A percentile compares a stretch with the other conserved stretches of the same genome.
phyloP scores from a whole-genome alignment of 2,329 filamentous ascomycete genomes.

The Trichoderma lentiforme region DNA sequence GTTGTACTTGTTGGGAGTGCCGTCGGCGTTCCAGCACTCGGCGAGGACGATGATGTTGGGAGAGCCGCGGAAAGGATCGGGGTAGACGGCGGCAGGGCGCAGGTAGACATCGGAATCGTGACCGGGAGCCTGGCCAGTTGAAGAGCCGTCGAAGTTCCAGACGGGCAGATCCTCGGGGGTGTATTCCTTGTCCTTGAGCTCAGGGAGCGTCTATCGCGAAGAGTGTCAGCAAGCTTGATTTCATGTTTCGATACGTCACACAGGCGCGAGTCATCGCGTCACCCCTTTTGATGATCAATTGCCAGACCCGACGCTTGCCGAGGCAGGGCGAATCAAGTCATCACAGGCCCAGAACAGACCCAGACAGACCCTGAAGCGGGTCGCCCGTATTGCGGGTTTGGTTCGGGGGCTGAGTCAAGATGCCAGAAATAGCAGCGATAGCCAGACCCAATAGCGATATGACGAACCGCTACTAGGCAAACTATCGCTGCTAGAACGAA shows the following conservation, averaged over 20 bases:
- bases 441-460: background rate
- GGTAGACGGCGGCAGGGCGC: conserved; percentile 81
- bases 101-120: conserved; percentile 98
- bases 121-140: conserved; percentile 85
- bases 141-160: conserved; percentile 70
- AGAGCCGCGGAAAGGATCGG: conserved; percentile 83
- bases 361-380: background rate
- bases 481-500: background rate
- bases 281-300: background rate
- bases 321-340: background rate
- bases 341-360: background rate
- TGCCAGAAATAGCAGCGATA: background rate
- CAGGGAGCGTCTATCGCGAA: conserved; percentile 45
- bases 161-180: conserved; percentile 51
- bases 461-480: background rate
- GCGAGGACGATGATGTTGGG: conserved; percentile 93
- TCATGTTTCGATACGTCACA: background rate
- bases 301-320: conserved; percentile 13
- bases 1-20: conserved; percentile 98
- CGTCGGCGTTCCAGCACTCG: conserved; percentile 93
- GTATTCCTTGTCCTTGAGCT: conserved; percentile 40
- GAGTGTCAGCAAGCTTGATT: background rate
- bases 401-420: background rate
- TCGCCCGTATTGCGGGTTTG: background rate
- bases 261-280: background rate